These are phyloP conservation scores for Salix viminalis DNA, from an alignment of 345 rosid genomes.

Conservation along the genomic window DNA sequence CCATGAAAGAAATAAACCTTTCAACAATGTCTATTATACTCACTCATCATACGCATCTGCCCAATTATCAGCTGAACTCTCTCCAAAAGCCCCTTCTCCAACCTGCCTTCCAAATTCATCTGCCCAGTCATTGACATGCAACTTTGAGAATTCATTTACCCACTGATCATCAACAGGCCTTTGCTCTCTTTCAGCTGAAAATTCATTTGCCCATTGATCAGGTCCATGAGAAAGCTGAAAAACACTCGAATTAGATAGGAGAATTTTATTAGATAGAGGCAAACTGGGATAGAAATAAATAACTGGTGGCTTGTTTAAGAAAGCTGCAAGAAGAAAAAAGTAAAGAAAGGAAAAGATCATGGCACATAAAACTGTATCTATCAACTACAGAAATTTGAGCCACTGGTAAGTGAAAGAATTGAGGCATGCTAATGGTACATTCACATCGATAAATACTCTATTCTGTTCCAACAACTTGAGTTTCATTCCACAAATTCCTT, in stretches of 20 bases:
- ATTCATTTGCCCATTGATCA: slow-evolving; percentile 82
- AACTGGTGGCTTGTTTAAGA: not conserved
- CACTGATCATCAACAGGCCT: slow-evolving; percentile 69
- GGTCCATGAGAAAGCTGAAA: slow-evolving; percentile 36
- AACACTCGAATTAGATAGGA: not conserved
- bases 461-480: not conserved
- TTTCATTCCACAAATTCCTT: not conserved
- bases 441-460: not conserved
- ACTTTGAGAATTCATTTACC: slow-evolving; percentile 95
- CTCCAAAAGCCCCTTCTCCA: slow-evolving; percentile 64
- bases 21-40: slow-evolving; percentile 35
- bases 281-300: not conserved
- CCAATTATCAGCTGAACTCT: slow-evolving; percentile 69
- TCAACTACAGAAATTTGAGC: not conserved
- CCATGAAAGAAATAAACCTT: not conserved
- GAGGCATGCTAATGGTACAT: not conserved
- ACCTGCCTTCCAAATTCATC: slow-evolving; percentile 82
- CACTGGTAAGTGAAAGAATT: not conserved
- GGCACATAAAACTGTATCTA: not conserved
- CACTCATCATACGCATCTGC: slow-evolving; percentile 92
- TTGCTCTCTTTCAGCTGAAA: slow-evolving; percentile 53
- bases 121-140: slow-evolving; percentile 83
- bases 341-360: not conserved
- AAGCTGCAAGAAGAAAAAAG: too few species aligned
- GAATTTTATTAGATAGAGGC: not conserved